These are phyloP conservation scores for Pseudocercospora fuligena DNA, from an alignment of 2,329 filamentous ascomycete genomes.

Conservation along the genomic window DNA sequence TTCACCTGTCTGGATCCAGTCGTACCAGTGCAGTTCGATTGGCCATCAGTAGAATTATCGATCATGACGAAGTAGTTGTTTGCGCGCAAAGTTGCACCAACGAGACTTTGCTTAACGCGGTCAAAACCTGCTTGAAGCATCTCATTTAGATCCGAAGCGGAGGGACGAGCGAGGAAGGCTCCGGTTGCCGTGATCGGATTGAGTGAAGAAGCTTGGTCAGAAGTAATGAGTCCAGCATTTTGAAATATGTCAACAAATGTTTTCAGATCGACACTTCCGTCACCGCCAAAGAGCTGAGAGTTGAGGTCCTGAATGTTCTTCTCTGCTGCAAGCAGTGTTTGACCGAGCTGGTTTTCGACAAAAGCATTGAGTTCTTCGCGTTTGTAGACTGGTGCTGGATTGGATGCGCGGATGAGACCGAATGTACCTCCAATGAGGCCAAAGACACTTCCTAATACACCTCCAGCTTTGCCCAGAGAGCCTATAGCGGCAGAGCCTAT, in stretches of 20 bases:
- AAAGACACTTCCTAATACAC: background rate
- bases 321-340: background rate
- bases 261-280: background rate
- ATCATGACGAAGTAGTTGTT: background rate
- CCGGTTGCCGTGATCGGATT: background rate
- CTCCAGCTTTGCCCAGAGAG: background rate
- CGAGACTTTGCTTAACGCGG: background rate
- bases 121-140: background rate
- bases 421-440: background rate
- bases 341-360: background rate
- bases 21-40: background rate
- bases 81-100: background rate
- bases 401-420: background rate
- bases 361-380: background rate
- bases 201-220: background rate
- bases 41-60: background rate
- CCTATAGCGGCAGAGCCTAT: background rate
- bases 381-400: background rate
- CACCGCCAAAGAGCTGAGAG: background rate
- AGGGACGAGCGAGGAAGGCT: background rate
- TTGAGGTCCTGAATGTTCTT: background rate
- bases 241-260: background rate
- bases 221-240: background rate
- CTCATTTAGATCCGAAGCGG: background rate
- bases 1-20: background rate